Evolutionary conservation across 495 filamentous ascomycete species (phyloP), one percentile per base, ranked within the genome.

Genomic region (Cercophora samala): DNA sequence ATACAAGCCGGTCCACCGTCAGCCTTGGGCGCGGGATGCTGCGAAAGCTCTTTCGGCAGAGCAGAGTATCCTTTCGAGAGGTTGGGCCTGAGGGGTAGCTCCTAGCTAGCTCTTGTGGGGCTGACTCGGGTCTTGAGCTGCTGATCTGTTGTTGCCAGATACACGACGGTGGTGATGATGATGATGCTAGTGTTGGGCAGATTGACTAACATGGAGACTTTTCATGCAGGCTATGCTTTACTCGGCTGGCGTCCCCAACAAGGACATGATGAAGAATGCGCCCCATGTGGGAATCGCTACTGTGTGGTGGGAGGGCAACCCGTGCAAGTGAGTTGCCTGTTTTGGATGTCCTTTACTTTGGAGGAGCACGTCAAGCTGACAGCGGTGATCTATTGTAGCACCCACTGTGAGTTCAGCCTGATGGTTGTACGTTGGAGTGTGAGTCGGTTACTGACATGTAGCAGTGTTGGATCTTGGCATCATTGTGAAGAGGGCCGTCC

Each of bases 251-350:
- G 89, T 97, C 29, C 93, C 93, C 17, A 84, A 93, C 71, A 83
- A 86, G 70, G 84, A 94, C 29, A 85, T 90, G 69, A 97, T 97
- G 93, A 91, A 93, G 75, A 95, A 86, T 63, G 89, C 88, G 62
- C 93, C 94, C 6, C 95, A 99, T 66, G 91, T 99, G 15, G 95
- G 95, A 25, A 82, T 88, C 66, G 90, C 93, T 6, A 92, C 91
- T 5, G 92, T 97, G 2, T 97, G 94, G 93, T 99, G 93, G 93
- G 95, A 99, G 77, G 95, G 95, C 26, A 99, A 99, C 75, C 93
- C 95, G 61, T 84, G 81, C 79, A 83, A 84, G 84, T 85, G 75
- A 78, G 83, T 79, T 75, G n/a, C 51, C 26, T 24, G 56, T 59
- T 64, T 3, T 21, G 26, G 17, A 29, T 22, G 17, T 60, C n/a